Evolutionary conservation across 768 basidiomycete species (phyloP).

Genomic region (Cubamyces sp.): DNA sequence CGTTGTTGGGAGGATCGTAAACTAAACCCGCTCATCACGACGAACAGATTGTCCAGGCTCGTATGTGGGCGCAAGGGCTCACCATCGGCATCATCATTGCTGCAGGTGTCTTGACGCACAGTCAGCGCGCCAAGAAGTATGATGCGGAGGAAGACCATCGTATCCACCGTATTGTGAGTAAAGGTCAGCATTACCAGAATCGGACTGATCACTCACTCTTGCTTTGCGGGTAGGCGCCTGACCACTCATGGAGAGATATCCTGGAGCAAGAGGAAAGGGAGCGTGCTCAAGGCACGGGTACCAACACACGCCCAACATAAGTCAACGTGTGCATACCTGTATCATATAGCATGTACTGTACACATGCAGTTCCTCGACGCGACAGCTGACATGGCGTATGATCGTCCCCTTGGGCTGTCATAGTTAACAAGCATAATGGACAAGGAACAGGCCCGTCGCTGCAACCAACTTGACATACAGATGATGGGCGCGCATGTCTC

Average conservation of each 20-base stretch:
- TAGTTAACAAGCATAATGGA: too few relatives aligned
- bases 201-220: slow-evolving; percentile 5
- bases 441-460: too few relatives aligned
- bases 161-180: slow-evolving; percentile 32
- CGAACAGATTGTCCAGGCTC: slow-evolving; percentile 70
- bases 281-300: slow-evolving; percentile 7
- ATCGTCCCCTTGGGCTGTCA: too few relatives aligned
- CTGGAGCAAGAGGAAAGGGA: slow-evolving; percentile 30
- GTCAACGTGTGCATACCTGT: not conserved
- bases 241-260: slow-evolving; percentile 40
- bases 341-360: not conserved
- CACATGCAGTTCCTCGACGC: not conserved
- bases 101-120: slow-evolving; percentile 53
- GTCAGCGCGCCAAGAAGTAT: slow-evolving; percentile 42
- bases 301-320: slow-evolving; percentile 12
- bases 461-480: too few relatives aligned
- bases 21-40: not conserved
- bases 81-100: slow-evolving; percentile 18
- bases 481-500: too few relatives aligned
- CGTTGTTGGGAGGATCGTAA: too few relatives aligned
- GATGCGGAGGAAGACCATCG: slow-evolving; percentile 38
- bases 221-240: slow-evolving; percentile 20
- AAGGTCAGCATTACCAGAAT: not conserved
- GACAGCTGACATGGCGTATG: too few relatives aligned
- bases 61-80: slow-evolving; percentile 35